Base-by-base conservation (phyloP, 441 rosid genomes). In the Syzygium malaccense region DNA sequence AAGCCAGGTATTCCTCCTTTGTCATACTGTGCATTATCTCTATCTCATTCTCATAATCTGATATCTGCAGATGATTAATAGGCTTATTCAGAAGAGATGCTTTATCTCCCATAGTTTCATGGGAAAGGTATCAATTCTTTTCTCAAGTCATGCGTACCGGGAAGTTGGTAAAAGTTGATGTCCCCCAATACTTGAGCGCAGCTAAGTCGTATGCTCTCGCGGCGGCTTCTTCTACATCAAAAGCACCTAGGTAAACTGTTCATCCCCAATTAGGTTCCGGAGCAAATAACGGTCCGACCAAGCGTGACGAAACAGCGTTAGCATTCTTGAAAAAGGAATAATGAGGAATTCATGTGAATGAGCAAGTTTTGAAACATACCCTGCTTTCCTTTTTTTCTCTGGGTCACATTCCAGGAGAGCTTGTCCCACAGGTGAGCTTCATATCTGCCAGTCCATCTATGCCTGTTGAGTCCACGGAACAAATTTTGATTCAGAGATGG, bases 341-440 rank as follows among this genome's bases (percentile, higher is more conserved):
- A 26, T 41, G 83, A 23, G 51, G 53, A 60, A 41, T 75, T 75
- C 53, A 41, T 41, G 83, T 12, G 83, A 41, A 12, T 26, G 83
- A 41, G n/a, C 83, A 23, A 75, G 83, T 75, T 23, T 41, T 75
- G 18, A 41, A 25, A 23, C n/a, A 33, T 80, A 94, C 97, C 95
- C 92, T 95, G 96, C 90, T 94, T 88, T 57, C 97, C 97, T 89
- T 95, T 95, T 90, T 95, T 95, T 92, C 91, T 94, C 86, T 94
- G 96, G 53, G 97, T 93, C 66, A 91, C 94, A 87, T 93, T 95
- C 96, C 97, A 94, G 41, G 95, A 94, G n/a, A 92, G 91, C 88
- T 95, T 95, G 85, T 95, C 97, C 97, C 96, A 94, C 92, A 95
- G 89, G 91, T 94, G 97, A 85, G 96, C 97, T 91, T 94, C 97